Evolutionary conservation across 495 filamentous ascomycete species (phyloP), one percentile per base, ranked within the genome.

Genomic region (Penicillium atrosanguineum): DNA sequence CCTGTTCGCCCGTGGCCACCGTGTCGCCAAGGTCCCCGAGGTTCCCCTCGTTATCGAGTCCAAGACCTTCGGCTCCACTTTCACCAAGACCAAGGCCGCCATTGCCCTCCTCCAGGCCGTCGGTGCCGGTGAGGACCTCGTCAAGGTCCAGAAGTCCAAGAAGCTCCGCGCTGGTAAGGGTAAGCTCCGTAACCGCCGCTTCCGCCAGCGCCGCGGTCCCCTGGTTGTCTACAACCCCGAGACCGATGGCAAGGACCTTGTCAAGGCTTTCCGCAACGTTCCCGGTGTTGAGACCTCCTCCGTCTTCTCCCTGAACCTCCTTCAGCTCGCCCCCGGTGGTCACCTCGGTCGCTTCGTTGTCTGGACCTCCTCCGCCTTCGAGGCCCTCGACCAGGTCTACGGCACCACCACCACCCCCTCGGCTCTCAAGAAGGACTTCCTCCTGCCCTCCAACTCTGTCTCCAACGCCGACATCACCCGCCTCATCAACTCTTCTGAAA

Each of bases 321-420:
- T 98, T 71, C 94, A 97, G 80, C 89, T 98, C 70, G 94, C 94
- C 59, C 94, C 94, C 53, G 94, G 94, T 83, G 94, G 94, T 65
- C 94, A 98, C 79, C 89, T 98, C 69, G 94, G 94, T 65, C 95
- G 94, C 69, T 98, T 98, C 85, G 83, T 97, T 75, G 83, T 98
- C 83, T 98, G 94, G 94, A 93, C 94, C 62, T 96, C 95, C 53
- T 83, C 90, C 56, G 94, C 94, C 47, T 97, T 98, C 82, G 83
- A 90, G 75, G 89, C 94, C 57, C 89, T 98, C 54, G 91, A 97
- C 79, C 81, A 81, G 72, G 87, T 98, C 83, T 98, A 97, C 81
- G 94, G 95, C 66, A 87, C 86, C 69, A 91, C 89, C 60, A 90
- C 87, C 68, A 79, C 79, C 63, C 83, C 91, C 55, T 89, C 89